phyloP scores from a whole-genome alignment of 2,329 filamentous ascomycete species.

The Sphaerostilbella broomeana region DNA sequence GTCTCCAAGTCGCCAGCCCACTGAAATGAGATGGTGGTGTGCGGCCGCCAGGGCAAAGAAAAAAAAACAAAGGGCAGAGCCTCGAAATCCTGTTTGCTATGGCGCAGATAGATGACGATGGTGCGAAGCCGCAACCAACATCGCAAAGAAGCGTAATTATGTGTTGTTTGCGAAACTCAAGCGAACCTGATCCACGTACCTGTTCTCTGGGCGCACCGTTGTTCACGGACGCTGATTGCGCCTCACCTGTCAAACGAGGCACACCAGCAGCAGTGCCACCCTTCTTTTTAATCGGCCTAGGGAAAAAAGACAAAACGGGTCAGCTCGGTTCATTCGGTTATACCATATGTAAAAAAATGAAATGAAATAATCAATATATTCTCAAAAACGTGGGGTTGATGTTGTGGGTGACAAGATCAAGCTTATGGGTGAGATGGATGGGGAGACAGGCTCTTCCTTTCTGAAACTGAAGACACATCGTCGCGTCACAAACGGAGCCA shows the following conservation, averaged over 20 bases:
- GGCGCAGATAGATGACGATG: neutral
- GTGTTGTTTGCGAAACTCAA: neutral
- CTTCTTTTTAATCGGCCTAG: conserved; percentile 67
- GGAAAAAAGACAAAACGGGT: conserved; percentile 1
- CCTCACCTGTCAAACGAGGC: conserved; percentile 57
- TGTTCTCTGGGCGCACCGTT: conserved; percentile 48
- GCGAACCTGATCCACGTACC: conserved; percentile 37
- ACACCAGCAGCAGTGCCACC: conserved; percentile 61
- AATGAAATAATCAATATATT: too few relatives aligned
- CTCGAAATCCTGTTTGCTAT: neutral
- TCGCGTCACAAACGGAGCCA: neutral
- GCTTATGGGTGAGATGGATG: too few relatives aligned
- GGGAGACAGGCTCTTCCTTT: too few relatives aligned
- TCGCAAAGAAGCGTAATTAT: neutral
- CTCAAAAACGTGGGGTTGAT: too few relatives aligned
- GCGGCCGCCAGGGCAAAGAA: conserved; percentile 10
- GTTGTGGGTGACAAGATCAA: too few relatives aligned
- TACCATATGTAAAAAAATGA: too few relatives aligned
- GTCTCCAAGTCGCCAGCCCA: conserved; percentile 12
- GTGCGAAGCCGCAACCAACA: neutral
- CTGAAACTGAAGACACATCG: neutral
- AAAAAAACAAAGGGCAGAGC: conserved; percentile 1
- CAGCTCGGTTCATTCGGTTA: too few relatives aligned
- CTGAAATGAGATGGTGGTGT: too few relatives aligned
- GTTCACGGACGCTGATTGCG: conserved; percentile 50